Conservation (phyloP, 768 basidiomycete species). For the Royoungia palumana region DNA sequence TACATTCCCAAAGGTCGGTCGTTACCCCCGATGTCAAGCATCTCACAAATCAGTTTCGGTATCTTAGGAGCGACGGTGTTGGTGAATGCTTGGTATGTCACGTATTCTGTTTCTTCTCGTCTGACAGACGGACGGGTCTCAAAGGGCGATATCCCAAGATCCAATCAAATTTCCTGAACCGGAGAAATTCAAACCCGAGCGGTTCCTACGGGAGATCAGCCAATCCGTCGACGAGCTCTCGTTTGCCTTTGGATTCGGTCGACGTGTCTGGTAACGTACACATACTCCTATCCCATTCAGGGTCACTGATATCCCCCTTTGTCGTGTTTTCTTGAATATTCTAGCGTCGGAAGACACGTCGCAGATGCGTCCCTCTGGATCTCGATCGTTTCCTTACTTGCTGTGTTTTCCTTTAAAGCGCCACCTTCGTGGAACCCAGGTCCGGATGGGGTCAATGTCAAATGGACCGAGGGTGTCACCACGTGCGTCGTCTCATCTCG, state of each 20-base stretch:
- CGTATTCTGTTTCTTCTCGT: neutral
- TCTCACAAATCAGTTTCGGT: neutral
- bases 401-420: slow-evolving; percentile 14
- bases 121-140: neutral
- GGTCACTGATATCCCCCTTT: neutral
- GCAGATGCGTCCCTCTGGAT: slow-evolving; percentile 38
- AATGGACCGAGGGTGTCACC: slow-evolving; percentile 19
- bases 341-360: slow-evolving; percentile 43
- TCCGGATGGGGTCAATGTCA: slow-evolving; percentile 17
- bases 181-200: slow-evolving; percentile 36
- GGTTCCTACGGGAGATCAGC: slow-evolving; percentile 22
- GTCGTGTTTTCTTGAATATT: neutral
- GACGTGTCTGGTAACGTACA: slow-evolving; percentile 26
- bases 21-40: neutral
- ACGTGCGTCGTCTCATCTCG: neutral
- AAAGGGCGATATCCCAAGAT: slow-evolving; percentile 36
- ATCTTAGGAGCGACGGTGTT: slow-evolving; percentile 19
- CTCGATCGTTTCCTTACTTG: slow-evolving; percentile 21
- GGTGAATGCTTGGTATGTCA: slow-evolving; percentile 18
- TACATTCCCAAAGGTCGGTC: slow-evolving; percentile 49
- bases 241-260: slow-evolving; percentile 40
- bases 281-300: neutral
- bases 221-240: slow-evolving; percentile 11
- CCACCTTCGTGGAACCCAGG: slow-evolving; percentile 16
- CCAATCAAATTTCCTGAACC: slow-evolving; percentile 38